phyloP scores from a whole-genome alignment of 768 basidiomycete genomes.

The Lactifluus subvellereus region DNA sequence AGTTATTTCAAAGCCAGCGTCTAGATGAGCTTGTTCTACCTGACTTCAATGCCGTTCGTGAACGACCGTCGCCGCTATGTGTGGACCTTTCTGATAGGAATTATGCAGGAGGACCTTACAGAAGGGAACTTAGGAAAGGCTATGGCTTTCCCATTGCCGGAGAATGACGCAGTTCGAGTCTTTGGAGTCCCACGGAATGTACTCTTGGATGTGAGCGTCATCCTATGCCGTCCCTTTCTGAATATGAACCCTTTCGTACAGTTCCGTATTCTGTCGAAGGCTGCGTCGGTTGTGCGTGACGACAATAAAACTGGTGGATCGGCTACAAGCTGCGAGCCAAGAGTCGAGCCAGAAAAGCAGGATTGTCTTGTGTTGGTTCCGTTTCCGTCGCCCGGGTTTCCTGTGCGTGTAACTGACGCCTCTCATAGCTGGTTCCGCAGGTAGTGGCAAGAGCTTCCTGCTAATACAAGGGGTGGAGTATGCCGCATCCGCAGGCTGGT shows the following conservation, averaged over 20 bases:
- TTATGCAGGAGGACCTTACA: slow-evolving; percentile 13
- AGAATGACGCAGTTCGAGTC: slow-evolving; percentile 22
- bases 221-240: not conserved
- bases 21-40: slow-evolving; percentile 37
- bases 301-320: slow-evolving; percentile 51
- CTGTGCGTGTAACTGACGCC: not conserved
- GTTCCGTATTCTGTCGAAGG: slow-evolving; percentile 65
- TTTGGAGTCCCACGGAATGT: slow-evolving; percentile 16
- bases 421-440: slow-evolving; percentile 58
- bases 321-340: slow-evolving; percentile 46
- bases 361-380: slow-evolving; percentile 57
- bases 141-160: slow-evolving; percentile 19
- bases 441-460: slow-evolving; percentile 77
- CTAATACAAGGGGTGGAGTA: slow-evolving; percentile 74
- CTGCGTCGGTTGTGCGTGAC: slow-evolving; percentile 66
- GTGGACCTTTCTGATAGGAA: not conserved
- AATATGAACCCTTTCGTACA: slow-evolving; percentile 27
- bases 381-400: not conserved
- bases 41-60: slow-evolving; percentile 40
- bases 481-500: slow-evolving; percentile 58
- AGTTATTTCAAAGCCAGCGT: slow-evolving; percentile 37
- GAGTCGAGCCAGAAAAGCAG: slow-evolving; percentile 48
- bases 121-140: slow-evolving; percentile 15
- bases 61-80: not conserved
- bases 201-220: slow-evolving; percentile 15